Base-by-base conservation (phyloP, 2,329 filamentous ascomycete species). In the Chrysoporthe cubensis region DNA sequence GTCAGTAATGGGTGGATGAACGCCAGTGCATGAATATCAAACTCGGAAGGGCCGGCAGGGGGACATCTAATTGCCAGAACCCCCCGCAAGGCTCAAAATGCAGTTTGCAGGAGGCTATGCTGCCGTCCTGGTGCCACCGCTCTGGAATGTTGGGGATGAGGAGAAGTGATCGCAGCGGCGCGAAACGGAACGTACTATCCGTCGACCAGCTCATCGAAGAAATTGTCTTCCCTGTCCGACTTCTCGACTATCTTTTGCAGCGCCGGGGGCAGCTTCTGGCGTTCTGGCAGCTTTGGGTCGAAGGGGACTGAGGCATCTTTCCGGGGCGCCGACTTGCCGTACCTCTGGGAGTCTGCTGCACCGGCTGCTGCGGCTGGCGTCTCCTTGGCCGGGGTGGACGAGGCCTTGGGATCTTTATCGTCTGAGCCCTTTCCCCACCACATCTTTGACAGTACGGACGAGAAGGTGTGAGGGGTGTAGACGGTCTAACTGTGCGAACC, bases 131-230 rank as follows among this genome's bases (percentile, higher is more conserved):
- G n/a, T 48, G 44, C 18, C 44, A 48, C 44, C n/a, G 32, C 32
- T 13, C 42, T 58, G 16, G 11, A 8, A 64, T 37, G 16, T 3
- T 42, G n/a, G 4, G 4, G 40, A 11, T 40, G n/a, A 26, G 18
- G 52, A 9, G 8, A 46, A 5, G n/a, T n/a, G 86, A 46, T 46
- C 37, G 40, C 58, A 57, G 50, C 43, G 42, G 26, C 40, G 21
- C 56, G 57, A 21, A 62, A 48, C 18, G 58, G 34, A 32, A 65
- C 90, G 71, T 86, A 94, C 92, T 90, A 90, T 80, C 93, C 91
- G 67, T 94, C 90, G 71, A 91, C 90, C 48, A 96, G 79, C 69
- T 92, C 87, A 68, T 94, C 91, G 78, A 92, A 92, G 74, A 93
- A 89, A 73, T 88, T 89, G 43, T 93, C 91, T 11, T 97, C 85